Evolutionary conservation across 441 rosid species (phyloP).

Genomic region (Macaranga tanarius): DNA sequence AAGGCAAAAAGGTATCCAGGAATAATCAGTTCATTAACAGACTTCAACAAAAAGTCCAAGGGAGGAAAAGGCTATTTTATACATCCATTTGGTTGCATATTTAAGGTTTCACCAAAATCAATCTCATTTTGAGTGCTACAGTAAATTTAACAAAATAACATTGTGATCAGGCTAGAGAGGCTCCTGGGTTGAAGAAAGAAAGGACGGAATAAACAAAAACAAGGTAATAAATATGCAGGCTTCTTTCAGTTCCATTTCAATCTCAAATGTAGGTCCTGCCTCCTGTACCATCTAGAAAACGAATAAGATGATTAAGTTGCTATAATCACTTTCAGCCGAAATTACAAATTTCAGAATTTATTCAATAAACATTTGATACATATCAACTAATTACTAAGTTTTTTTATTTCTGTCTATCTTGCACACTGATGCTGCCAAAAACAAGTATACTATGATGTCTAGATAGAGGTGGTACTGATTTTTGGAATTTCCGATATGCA

Average conservation of each 20-base stretch:
- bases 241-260: background rate
- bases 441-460: background rate
- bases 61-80: background rate
- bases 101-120: conserved; percentile 5
- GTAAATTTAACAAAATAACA: background rate
- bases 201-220: background rate
- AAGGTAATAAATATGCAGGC: background rate
- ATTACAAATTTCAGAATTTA: background rate
- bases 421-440: background rate
- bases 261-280: background rate
- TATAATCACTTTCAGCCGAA: background rate
- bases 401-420: background rate
- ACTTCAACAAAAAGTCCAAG: too few species aligned
- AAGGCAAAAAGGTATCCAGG: conserved; percentile 11
- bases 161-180: background rate
- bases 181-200: background rate
- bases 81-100: background rate
- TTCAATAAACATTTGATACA: background rate
- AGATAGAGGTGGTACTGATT: background rate
- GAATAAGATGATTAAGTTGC: background rate
- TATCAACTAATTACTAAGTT: background rate
- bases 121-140: background rate
- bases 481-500: background rate
- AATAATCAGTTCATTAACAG: conserved; percentile 20
- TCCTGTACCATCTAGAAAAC: background rate